Evolutionary conservation across 2,329 filamentous ascomycete genomes (phyloP), one percentile per base, ranked within the genome.

Genomic region (Pseudocercospora vitis): DNA sequence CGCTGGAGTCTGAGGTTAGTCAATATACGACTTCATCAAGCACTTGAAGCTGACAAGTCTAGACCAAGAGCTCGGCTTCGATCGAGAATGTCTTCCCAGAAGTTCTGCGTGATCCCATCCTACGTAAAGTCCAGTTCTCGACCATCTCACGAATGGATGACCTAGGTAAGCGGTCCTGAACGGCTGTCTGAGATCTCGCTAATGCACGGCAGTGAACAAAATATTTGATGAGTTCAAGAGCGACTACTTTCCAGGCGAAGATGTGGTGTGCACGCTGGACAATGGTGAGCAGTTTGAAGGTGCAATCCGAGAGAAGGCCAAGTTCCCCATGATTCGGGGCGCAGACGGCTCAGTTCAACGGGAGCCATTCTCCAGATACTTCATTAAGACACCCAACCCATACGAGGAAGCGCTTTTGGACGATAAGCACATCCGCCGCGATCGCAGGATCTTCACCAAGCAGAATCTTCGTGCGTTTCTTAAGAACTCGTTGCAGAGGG

Each of bases 41-140:
- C 49, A 26, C 31, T 45, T 40, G 28, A 28, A 39, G 45, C 63
- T 70, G 40, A 68, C 48, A 3, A 53, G 33, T 12, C 18, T 67
- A 78, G 76, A 73, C 69, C 52, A 73, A 76, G 63, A 91, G 91
- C 61, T 91, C 90, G 44, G 84, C 86, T 70, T 90, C 95, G 72
- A 90, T 97, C 55, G 91, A 97, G 63, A 89, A 87, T 68, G 84
- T 88, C 31, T 97, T 99, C 64, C 94, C 94, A 14, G 91, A 96
- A 71, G 84, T 89, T 31, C 78, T 99, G 57, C 95, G 95, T 68
- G 89, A 89, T 44, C 94, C 92, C 8, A 89, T 99, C 46, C 77
- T 99, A 61, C 87, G 90, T 59, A 88, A 87, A 68, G 89, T 96
- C 29, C 94, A 99, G 68, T 96, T 95, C 71, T 91, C 89, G 68